Base-by-base conservation (phyloP, 306 rosid genomes). In the Medicago lupulina region DNA sequence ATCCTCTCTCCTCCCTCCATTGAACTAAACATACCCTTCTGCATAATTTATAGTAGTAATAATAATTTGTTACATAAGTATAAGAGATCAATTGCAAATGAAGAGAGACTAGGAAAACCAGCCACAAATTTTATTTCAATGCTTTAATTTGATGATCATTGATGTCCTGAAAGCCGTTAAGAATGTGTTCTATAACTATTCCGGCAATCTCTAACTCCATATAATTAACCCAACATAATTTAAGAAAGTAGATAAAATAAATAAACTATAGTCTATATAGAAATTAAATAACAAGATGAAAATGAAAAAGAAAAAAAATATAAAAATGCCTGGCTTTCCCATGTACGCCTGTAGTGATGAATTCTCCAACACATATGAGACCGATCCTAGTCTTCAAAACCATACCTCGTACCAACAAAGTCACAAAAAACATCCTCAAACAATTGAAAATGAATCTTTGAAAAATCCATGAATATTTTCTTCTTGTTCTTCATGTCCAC, bases 241-340 rank as follows among this genome's bases (percentile, higher is more conserved):
- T 17, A 64, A 25, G 0, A 49, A 34, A 34, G 51, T 36, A 71
- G 23, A 31, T 25, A 4, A 53, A 18, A 7, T 58, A 65, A 10
- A 13, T 4, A 50, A 50, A 18, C 16, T 59, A 57, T 6, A n/a
- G n/a, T 71, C 19, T 40, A 28, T 12, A 50, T 16, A 47, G 68
- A 21, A 67, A 61, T 1, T 49, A 53, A 38, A 60, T 49, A 67
- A 12, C 17, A 67, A 67, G 18, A 54, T 77, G 73, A 86, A 73
- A 43, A 18, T 81, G 77, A 87, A 85, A 74, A 34, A 34, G 31
- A 28, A 28, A 34, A 34, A 0, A 34, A 34, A 5, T 5, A 4
- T 2, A 34, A 85, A 86, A 88, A 67, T 89, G 97, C 97, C 97
- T 91, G 97, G 95, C 95, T 83, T 88, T 89, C 92, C 97, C 97